These are phyloP conservation scores for Saccharomycopsis malanga DNA, from an alignment of 805 yeast species.

Conservation along the genomic window DNA sequence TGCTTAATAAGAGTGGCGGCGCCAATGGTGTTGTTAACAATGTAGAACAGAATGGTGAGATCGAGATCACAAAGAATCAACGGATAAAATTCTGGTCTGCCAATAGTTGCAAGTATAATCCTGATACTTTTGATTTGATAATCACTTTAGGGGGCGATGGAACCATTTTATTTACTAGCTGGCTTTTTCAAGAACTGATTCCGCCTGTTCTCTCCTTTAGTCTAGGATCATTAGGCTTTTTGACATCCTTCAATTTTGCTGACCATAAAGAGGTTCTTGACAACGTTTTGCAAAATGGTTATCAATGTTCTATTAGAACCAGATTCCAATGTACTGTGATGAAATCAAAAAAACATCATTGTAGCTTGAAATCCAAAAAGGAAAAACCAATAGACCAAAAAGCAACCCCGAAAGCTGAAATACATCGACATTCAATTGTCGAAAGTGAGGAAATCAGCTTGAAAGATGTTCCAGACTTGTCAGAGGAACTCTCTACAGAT, in stretches of 20 bases:
- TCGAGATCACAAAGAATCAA: too few relatives aligned
- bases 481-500: conserved; percentile 25
- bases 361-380: not conserved
- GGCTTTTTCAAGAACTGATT: conserved; percentile 73
- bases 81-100: conserved; percentile 32
- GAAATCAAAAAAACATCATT: conserved; percentile 16
- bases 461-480: conserved; percentile 19
- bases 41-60: conserved; percentile 17
- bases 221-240: conserved; percentile 86
- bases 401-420: too few relatives aligned
- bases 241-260: conserved; percentile 79
- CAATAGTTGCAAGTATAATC: conserved; percentile 31
- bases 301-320: conserved; percentile 41
- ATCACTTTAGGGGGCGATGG: conserved; percentile 97
- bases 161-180: conserved; percentile 82
- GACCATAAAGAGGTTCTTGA: conserved; percentile 9
- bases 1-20: conserved; percentile 31
- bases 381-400: not conserved
- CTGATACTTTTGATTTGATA: conserved; percentile 60
- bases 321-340: conserved; percentile 45
- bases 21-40: too few relatives aligned
- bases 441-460: not conserved
- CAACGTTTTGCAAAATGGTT: conserved; percentile 33
- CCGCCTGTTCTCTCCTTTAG: conserved; percentile 91
- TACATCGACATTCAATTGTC: too few relatives aligned